Percentiles rank a stretch among this genome's conserved stretches.
Conservation (phyloP, 2,329 filamentous ascomycete genomes). For the Sclerotinia nivalis region DNA sequence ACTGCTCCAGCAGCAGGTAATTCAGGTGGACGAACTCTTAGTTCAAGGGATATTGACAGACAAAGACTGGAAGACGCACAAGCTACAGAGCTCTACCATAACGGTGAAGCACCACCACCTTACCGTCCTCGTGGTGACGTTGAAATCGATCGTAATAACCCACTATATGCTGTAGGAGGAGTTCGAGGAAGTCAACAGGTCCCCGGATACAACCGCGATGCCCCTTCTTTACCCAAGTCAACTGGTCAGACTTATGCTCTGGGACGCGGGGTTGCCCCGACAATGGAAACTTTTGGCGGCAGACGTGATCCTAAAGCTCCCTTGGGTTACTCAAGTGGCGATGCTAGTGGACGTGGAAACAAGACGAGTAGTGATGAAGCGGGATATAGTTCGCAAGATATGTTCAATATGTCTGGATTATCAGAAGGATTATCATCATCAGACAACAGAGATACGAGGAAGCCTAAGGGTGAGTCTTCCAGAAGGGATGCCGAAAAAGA, state of each 20-base stretch:
- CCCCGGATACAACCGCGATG: accelerated
- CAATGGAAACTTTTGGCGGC: neutral
- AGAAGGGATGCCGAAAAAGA: no score
- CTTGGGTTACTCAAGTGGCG: neutral
- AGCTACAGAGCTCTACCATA: neutral
- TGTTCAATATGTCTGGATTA: neutral
- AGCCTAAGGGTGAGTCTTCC: neutral
- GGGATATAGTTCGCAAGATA: neutral
- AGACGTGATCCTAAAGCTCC: neutral
- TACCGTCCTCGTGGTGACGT: no score
- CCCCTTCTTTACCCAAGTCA: neutral
- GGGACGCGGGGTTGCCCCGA: neutral
- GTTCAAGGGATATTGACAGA: neutral
- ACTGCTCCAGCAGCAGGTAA: neutral
- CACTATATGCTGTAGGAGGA: no score
- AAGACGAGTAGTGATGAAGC: neutral
- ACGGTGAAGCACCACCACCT: neutral
- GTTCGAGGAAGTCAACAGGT: no score
- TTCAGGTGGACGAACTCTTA: neutral
- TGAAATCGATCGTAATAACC: no score
- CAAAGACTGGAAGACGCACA: neutral
- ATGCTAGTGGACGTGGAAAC: neutral
- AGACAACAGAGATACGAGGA: no score
- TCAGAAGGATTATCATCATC: neutral
- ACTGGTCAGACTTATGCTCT: neutral